Conservation (phyloP, 352 stramenopile species). For the Salisapilia sapeloensis region DNA sequence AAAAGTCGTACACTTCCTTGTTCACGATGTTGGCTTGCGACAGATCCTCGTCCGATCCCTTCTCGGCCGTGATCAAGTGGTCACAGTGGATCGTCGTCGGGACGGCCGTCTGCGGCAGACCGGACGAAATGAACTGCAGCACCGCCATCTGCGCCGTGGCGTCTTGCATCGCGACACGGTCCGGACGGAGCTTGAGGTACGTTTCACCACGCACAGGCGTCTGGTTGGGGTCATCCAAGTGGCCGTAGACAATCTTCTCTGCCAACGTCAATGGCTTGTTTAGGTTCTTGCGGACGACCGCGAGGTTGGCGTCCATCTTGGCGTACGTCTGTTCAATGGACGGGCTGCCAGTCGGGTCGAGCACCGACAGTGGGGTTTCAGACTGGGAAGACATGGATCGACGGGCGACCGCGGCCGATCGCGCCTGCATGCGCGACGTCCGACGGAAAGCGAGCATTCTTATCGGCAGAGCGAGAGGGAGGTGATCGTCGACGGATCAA, state of each 20-base stretch:
- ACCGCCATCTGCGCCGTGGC: conserved; percentile 90
- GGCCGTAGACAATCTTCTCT: conserved; percentile 91
- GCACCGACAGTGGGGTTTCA: conserved; percentile 78
- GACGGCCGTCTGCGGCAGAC: conserved; percentile 84
- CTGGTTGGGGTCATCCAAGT: conserved; percentile 81
- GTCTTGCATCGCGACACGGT: conserved; percentile 90
- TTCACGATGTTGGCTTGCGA: conserved; percentile 81
- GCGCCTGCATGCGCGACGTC: too few relatives aligned
- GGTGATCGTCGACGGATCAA: too few relatives aligned
- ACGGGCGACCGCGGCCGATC: too few relatives aligned
- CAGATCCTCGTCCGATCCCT: conserved; percentile 77
- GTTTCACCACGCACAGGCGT: conserved; percentile 78
- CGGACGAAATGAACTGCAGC: conserved; percentile 91
- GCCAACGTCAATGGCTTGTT: conserved; percentile 84
- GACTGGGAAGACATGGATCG: too few relatives aligned
- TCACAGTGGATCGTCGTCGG: conserved; percentile 91
- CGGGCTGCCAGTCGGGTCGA: conserved; percentile 81
- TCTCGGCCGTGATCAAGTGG: conserved; percentile 90
- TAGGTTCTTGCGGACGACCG: conserved; percentile 79
- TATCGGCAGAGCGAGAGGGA: too few relatives aligned
- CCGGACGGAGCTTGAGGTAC: conserved; percentile 86
- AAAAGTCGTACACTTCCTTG: conserved; percentile 88
- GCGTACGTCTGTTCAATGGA: conserved; percentile 88
- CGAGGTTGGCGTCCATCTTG: conserved; percentile 85
- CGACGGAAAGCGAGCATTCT: too few relatives aligned